Evolutionary conservation across 345 rosid genomes (phyloP).

Genomic region (Hirschfeldia incana): DNA sequence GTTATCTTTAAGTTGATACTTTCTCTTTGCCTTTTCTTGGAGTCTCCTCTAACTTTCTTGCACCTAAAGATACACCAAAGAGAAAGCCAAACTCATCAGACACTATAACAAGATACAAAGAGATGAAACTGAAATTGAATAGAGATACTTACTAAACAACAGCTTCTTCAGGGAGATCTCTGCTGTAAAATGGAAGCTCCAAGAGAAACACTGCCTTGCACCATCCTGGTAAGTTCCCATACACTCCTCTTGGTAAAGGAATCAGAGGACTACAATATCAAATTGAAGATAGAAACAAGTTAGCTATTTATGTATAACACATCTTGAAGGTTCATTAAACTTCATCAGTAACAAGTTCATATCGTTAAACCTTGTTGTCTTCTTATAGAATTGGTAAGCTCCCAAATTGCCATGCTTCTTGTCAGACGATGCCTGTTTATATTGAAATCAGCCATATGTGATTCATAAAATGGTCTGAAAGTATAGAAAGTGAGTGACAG

Average conservation of each 20-base stretch:
- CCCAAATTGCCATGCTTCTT: conserved; percentile 65
- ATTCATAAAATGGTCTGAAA: background rate
- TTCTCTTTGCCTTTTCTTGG: conserved; percentile 8
- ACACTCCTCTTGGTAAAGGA: conserved; percentile 62
- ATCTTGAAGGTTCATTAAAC: background rate
- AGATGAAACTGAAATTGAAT: background rate
- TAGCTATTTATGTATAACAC: background rate
- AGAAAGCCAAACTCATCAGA: conserved; percentile 12
- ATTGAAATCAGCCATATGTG: conserved; percentile 4
- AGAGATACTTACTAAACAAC: conserved; percentile 54
- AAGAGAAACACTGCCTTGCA: conserved; percentile 61
- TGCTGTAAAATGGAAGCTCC: conserved; percentile 77
- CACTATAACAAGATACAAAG: conserved; percentile 6
- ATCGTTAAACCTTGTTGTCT: conserved; percentile 60
- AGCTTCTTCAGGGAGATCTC: conserved; percentile 59
- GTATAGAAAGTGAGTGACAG: conserved; percentile 14
- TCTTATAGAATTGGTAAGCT: conserved; percentile 68
- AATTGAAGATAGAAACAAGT: background rate
- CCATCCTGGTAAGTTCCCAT: conserved; percentile 78
- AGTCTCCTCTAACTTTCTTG: conserved; percentile 33
- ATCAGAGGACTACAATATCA: conserved; percentile 69
- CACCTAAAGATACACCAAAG: background rate
- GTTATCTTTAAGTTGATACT: conserved; percentile 19
- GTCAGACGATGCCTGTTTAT: conserved; percentile 73
- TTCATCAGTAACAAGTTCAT: background rate